Evolutionary conservation across 768 basidiomycete species (phyloP).

Genomic region (Serpula lacrymans): DNA sequence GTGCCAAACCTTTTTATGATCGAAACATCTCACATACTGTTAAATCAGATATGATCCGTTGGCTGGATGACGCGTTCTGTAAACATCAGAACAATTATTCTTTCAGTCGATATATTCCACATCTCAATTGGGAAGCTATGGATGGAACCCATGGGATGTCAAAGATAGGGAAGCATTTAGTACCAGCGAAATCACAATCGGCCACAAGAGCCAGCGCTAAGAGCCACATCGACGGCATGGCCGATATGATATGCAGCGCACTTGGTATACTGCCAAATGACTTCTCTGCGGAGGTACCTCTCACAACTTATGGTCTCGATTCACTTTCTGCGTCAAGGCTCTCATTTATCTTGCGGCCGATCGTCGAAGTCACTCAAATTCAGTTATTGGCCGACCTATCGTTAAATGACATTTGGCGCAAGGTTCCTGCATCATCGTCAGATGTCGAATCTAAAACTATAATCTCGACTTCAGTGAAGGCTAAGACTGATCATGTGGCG

Average conservation of each 20-base stretch:
- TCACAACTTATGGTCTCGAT: conserved; percentile 10
- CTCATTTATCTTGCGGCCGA: conserved; percentile 3
- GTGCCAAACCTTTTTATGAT: no score
- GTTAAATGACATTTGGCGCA: conserved; percentile 30
- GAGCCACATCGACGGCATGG: background rate
- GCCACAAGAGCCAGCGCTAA: background rate
- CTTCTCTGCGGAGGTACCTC: conserved; percentile 5
- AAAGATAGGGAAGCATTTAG: background rate
- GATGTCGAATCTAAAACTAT: no score
- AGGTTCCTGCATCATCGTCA: no score
- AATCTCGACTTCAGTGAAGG: no score
- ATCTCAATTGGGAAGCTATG: background rate
- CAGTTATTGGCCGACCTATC: conserved; percentile 25
- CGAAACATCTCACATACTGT: no score
- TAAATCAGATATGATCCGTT: no score
- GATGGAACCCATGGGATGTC: background rate
- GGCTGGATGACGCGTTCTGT: no score
- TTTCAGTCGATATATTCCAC: background rate
- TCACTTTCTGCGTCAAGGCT: conserved; percentile 8
- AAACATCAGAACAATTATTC: no score
- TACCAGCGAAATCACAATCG: background rate
- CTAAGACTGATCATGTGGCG: no score
- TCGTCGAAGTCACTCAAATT: conserved; percentile 7
- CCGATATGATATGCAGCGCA: conserved; percentile 1
- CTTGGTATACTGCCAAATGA: conserved; percentile 6